These are phyloP conservation scores for Phytophthora pseudosyringae DNA, from an alignment of 352 stramenopile species.

Conservation along the genomic window DNA sequence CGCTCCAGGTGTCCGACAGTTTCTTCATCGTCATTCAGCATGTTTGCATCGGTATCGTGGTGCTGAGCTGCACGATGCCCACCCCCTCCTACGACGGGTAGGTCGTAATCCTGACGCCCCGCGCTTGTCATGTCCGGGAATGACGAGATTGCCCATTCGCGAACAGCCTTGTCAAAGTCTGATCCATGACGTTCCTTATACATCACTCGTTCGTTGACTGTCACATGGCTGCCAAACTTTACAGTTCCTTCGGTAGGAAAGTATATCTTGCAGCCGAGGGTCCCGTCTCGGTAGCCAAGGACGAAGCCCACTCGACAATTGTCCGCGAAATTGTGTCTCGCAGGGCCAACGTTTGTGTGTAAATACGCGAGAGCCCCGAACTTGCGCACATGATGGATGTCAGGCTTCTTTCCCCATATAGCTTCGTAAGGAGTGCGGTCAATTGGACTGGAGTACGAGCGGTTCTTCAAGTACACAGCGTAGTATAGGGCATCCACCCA, in stretches of 20 bases:
- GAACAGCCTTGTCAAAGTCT: not conserved
- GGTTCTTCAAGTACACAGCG: constrained; percentile 3
- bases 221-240: not conserved
- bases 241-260: not conserved
- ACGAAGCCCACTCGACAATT: not conserved
- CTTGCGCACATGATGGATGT: constrained; percentile 5
- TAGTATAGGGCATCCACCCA: constrained; percentile 5
- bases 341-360: not conserved
- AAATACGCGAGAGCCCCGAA: constrained; percentile 3
- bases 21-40: constrained; percentile 11
- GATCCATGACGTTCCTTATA: constrained; percentile 5
- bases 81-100: constrained; percentile 5
- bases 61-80: too few relatives aligned
- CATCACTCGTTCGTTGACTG: not conserved
- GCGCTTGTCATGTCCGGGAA: not conserved
- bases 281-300: not conserved
- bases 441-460: not conserved
- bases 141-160: not conserved
- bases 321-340: not conserved
- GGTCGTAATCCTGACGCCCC: constrained; percentile 11
- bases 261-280: constrained; percentile 8
- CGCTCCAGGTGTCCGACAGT: too few relatives aligned
- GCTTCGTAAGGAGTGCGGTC: constrained; percentile 1
- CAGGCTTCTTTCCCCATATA: constrained; percentile 1
- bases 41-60: too few relatives aligned